Conservation (phyloP, 2,329 filamentous ascomycete species). For the Waltergamsia citrina region DNA sequence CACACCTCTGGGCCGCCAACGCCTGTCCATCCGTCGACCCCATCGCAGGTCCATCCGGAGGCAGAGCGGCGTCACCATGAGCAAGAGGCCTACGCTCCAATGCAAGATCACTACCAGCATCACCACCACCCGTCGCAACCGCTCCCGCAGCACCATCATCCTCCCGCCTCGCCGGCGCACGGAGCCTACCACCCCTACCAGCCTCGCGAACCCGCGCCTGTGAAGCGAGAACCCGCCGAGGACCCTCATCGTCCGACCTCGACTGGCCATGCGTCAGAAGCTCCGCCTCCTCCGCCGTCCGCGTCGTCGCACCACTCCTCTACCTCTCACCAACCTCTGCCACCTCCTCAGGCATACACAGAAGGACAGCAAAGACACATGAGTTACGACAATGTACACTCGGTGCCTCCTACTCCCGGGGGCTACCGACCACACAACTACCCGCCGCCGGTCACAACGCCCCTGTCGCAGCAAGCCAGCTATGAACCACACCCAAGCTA, state of each 20-base stretch:
- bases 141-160: slow-evolving; percentile 10
- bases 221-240: slow-evolving; percentile 46
- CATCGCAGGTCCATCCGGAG: slow-evolving; percentile 26
- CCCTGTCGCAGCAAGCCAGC: slow-evolving; percentile 24
- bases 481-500: slow-evolving; percentile 26
- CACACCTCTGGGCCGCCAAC: slow-evolving; percentile 19
- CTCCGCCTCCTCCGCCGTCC: slow-evolving; percentile 18
- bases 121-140: slow-evolving; percentile 11
- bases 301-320: slow-evolving; percentile 21
- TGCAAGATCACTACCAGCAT: slow-evolving; percentile 41
- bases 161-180: slow-evolving; percentile 32
- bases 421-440: slow-evolving; percentile 27
- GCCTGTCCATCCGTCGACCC: slow-evolving; percentile 12
- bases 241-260: slow-evolving; percentile 44
- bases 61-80: slow-evolving; percentile 47
- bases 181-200: slow-evolving; percentile 32
- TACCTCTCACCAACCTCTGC: slow-evolving; percentile 18
- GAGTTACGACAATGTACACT: slow-evolving; percentile 38
- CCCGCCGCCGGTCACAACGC: slow-evolving; percentile 28
- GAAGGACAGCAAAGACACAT: slow-evolving; percentile 42
- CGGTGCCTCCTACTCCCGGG: slow-evolving; percentile 34
- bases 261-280: slow-evolving; percentile 32
- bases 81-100: slow-evolving; percentile 41
- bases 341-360: slow-evolving; percentile 23
- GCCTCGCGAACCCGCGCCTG: slow-evolving; percentile 35